phyloP scores from a whole-genome alignment of 148 eudicot species.

The Vaccinium macrocarpon region DNA sequence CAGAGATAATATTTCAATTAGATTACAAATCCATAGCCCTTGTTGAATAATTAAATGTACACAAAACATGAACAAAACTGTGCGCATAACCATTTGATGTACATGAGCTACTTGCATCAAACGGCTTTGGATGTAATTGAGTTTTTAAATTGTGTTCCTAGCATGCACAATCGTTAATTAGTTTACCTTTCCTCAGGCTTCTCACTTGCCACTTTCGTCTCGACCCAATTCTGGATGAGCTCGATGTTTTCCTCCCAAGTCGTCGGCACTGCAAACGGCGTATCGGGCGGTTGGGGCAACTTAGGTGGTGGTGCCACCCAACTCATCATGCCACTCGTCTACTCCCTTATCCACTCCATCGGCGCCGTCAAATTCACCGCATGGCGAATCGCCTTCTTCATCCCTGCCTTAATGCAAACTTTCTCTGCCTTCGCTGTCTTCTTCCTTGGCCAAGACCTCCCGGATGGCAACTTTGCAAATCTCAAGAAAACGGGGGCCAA shows the following conservation, averaged over 20 bases:
- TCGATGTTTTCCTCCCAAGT: constrained; percentile 72
- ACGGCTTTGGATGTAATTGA: no score
- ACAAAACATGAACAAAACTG: no score
- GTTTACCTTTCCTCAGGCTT: constrained; percentile 42
- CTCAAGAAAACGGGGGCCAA: constrained; percentile 49
- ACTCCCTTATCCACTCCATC: constrained; percentile 29
- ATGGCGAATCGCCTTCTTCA: constrained; percentile 73
- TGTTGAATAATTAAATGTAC: no score
- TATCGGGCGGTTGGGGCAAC: constrained; percentile 92
- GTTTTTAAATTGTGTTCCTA: no score
- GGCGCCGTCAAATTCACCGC: constrained; percentile 56
- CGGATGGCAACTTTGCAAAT: constrained; percentile 56
- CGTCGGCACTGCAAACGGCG: constrained; percentile 73
- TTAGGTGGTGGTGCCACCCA: constrained; percentile 89
- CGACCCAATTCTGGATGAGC: constrained; percentile 95
- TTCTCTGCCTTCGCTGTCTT: constrained; percentile 52
- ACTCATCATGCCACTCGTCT: constrained; percentile 80
- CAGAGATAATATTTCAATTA: no score
- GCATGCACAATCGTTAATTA: neutral
- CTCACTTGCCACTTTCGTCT: constrained; percentile 84
- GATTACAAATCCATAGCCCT: no score
- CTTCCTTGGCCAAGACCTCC: constrained; percentile 64
- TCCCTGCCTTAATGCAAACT: constrained; percentile 68
- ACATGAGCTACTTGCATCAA: no score
- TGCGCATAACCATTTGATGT: no score